Base-by-base conservation (phyloP, 2,329 filamentous ascomycete genomes). In the Xylaria hypoxylon region DNA sequence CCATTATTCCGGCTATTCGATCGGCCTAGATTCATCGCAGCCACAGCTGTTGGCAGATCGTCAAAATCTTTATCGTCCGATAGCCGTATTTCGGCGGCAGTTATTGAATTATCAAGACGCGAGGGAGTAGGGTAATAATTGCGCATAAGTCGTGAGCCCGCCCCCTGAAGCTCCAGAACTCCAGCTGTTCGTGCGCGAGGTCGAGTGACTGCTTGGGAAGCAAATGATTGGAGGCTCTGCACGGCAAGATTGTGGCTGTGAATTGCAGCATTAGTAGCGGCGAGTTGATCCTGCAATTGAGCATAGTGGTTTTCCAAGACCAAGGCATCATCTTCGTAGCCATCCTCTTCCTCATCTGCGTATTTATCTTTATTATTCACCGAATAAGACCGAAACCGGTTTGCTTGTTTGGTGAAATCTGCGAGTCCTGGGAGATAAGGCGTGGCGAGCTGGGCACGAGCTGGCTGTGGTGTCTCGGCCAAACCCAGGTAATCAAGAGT, bases 321-420 rank as follows among this genome's bases (percentile, higher is more conserved):
- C 60, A 87, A 76, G 64, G 81, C 77, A 24, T 85, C 85, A 42
- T 86, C 90, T 65, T 86, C 89, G 67, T 92, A 93, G 17, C 92
- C 90, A 67, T 94, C 91, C 28, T 94, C 91, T 59, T 96, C 94
- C 52, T 93, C 91, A 73, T 96, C 93, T 2, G 92, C 94, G 74
- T 98, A 98, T 79, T 96, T 96, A 78, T 98, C 95, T 80, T 97
- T 97, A 62, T 97, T 96, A 79, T 99, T 99, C 71, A 99, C 96
- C 0, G 96, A 99, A 79, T 97, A 98, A 1, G 96, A 99, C 52
- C 96, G 90, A 84, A 98, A 97, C 59, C 96, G 89, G 78, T 92
- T 98, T 50, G 90, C 86, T 73, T 92, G 92, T 77, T 88, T 92
- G 70, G 90, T 91, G 71, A 93, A 87, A 77, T 92, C 90, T 68